These are phyloP conservation scores for Colletotrichum salicis DNA, from an alignment of 2,329 filamentous ascomycete genomes.

Conservation along the genomic window DNA sequence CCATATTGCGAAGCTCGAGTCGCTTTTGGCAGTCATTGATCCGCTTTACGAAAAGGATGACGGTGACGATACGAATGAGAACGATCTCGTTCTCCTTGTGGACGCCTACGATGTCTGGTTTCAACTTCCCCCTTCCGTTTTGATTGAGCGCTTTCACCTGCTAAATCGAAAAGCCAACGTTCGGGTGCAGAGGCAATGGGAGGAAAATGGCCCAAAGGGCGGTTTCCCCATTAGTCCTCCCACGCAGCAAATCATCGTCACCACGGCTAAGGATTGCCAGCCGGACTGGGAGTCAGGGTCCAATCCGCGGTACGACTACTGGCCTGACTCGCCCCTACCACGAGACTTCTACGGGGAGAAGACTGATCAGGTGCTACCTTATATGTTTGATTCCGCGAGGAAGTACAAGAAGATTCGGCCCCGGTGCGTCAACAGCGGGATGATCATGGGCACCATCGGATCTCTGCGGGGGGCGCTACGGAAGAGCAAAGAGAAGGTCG, in stretches of 20 bases:
- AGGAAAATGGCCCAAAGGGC: neutral
- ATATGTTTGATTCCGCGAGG: slow-evolving; percentile 44
- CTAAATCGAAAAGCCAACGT: slow-evolving; percentile 48
- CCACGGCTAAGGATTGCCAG: slow-evolving; percentile 49
- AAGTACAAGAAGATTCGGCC: slow-evolving; percentile 47
- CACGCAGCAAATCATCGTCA: slow-evolving; percentile 46
- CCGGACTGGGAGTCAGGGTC: slow-evolving; percentile 47
- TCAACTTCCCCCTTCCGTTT: slow-evolving; percentile 50
- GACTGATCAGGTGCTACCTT: slow-evolving; percentile 44
- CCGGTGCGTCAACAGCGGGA: slow-evolving; percentile 48
- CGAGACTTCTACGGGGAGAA: slow-evolving; percentile 46
- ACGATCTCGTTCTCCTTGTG: slow-evolving; percentile 49
- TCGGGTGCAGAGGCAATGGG: slow-evolving; percentile 42
- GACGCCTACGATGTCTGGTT: slow-evolving; percentile 54
- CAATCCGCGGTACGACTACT: slow-evolving; percentile 48
- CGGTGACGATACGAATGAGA: slow-evolving; percentile 37
- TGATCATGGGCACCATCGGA: slow-evolving; percentile 49
- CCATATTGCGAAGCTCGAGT: slow-evolving; percentile 51
- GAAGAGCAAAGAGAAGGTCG: slow-evolving; percentile 44
- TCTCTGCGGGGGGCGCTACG: slow-evolving; percentile 40
- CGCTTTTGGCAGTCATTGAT: slow-evolving; percentile 45
- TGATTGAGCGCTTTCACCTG: slow-evolving; percentile 49
- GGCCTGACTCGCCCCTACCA: slow-evolving; percentile 49
- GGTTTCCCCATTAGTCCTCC: slow-evolving; percentile 46
- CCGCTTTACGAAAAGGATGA: slow-evolving; percentile 40